A percentile compares a stretch with the other conserved stretches of the same genome.
phyloP scores from a whole-genome alignment of 2,329 filamentous ascomycete genomes.

The Cercospora brassicicola region DNA sequence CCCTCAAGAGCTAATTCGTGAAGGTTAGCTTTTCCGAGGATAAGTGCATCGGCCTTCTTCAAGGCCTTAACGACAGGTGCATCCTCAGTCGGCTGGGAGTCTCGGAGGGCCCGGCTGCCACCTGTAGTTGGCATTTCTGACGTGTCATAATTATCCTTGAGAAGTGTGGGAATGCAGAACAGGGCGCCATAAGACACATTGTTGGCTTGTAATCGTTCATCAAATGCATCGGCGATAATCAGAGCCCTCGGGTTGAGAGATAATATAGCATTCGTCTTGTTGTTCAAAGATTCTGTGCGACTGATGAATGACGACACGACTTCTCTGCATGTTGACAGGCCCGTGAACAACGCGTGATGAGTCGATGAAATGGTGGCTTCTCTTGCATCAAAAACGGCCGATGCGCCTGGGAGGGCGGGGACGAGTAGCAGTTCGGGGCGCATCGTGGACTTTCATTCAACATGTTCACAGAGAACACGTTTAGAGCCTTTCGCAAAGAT shows the following conservation, averaged over 20 bases:
- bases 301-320: constrained; percentile 58
- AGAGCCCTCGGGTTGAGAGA: constrained; percentile 54
- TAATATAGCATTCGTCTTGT: constrained; percentile 59
- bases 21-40: constrained; percentile 44
- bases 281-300: constrained; percentile 59
- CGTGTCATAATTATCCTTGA: constrained; percentile 66
- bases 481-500: not conserved
- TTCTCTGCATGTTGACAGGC: constrained; percentile 55
- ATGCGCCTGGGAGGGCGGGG: not conserved
- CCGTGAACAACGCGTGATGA: constrained; percentile 57
- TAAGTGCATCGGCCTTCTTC: constrained; percentile 38
- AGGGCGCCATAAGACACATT: constrained; percentile 53
- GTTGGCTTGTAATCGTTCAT: constrained; percentile 48
- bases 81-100: constrained; percentile 47
- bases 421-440: not conserved
- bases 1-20: constrained; percentile 67
- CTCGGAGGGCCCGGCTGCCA: constrained; percentile 52
- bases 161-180: constrained; percentile 61
- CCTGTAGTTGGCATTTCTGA: constrained; percentile 59
- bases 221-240: constrained; percentile 52
- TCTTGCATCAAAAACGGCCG: constrained; percentile 51
- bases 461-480: not conserved
- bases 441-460: not conserved
- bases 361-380: constrained; percentile 61
- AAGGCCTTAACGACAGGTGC: constrained; percentile 35